Percentiles rank a stretch among this genome's conserved stretches.
Conservation (phyloP, 1,139 yeast genomes). For the Geotrichum citri-aurantii region DNA sequence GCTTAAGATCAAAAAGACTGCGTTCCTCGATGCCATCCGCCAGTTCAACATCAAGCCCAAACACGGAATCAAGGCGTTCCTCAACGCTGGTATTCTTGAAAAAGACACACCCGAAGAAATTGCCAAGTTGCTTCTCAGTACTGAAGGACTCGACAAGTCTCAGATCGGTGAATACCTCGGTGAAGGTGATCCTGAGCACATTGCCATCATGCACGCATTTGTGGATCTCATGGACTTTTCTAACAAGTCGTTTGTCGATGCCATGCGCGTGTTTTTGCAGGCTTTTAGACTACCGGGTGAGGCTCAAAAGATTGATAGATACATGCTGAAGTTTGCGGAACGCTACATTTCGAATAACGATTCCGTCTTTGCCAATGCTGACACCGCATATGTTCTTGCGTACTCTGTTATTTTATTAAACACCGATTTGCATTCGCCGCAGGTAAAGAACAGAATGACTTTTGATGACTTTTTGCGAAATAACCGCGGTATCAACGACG, state of each 20-base stretch:
- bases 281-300: conserved; percentile 94
- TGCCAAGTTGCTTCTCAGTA: conserved; percentile 66
- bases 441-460: conserved; percentile 80
- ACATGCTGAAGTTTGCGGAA: conserved; percentile 94
- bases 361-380: conserved; percentile 81
- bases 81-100: conserved; percentile 58
- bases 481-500: conserved; percentile 89
- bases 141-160: conserved; percentile 80
- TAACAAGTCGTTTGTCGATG: conserved; percentile 67
- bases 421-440: conserved; percentile 89
- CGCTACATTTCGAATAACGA: conserved; percentile 87
- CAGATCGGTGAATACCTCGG: conserved; percentile 89
- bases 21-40: conserved; percentile 48
- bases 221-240: conserved; percentile 83
- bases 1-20: conserved; percentile 76
- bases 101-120: conserved; percentile 58
- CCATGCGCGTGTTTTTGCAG: conserved; percentile 78
- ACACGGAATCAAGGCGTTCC: conserved; percentile 61
- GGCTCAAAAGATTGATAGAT: conserved; percentile 94
- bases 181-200: conserved; percentile 73
- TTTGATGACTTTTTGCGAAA: conserved; percentile 77
- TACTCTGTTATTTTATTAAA: conserved; percentile 91
- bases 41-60: conserved; percentile 57
- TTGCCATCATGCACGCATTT: conserved; percentile 87
- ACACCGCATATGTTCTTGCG: conserved; percentile 86